phyloP scores from a whole-genome alignment of 768 basidiomycete genomes.

The Lactarius sanguifluus region DNA sequence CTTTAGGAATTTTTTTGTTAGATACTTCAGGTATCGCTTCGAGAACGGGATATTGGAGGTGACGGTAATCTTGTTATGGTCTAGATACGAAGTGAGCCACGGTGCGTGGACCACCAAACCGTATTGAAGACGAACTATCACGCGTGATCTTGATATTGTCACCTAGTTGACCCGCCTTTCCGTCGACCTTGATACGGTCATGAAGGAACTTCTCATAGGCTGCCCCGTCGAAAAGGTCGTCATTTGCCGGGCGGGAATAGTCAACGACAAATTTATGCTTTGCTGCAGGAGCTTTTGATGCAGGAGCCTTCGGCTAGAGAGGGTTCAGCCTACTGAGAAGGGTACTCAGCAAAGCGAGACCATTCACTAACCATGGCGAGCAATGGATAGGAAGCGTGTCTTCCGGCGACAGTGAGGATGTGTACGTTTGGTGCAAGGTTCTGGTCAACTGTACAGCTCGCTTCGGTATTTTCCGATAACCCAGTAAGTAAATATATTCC shows the following conservation, averaged over 20 bases:
- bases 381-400: constrained; percentile 31
- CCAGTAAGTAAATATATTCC: constrained; percentile 12
- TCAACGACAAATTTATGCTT: constrained; percentile 85
- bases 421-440: constrained; percentile 16
- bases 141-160: constrained; percentile 85
- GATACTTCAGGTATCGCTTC: constrained; percentile 97
- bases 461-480: constrained; percentile 18
- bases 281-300: constrained; percentile 50
- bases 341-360: constrained; percentile 83
- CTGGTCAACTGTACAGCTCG: constrained; percentile 52
- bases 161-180: constrained; percentile 88
- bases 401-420: constrained; percentile 31
- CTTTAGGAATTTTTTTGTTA: constrained; percentile 99
- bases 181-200: constrained; percentile 92
- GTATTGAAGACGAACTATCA: constrained; percentile 59
- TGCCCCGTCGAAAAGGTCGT: constrained; percentile 60
- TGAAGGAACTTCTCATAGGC: constrained; percentile 87
- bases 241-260: constrained; percentile 77
- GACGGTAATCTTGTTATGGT: constrained; percentile 80
- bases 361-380: constrained; percentile 67
- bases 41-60: constrained; percentile 88
- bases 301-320: constrained; percentile 57
- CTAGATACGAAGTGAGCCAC: constrained; percentile 39
- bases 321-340: constrained; percentile 89
- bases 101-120: background rate